Base-by-base conservation (phyloP, 495 filamentous ascomycete species). In the Tuber borchii region DNA sequence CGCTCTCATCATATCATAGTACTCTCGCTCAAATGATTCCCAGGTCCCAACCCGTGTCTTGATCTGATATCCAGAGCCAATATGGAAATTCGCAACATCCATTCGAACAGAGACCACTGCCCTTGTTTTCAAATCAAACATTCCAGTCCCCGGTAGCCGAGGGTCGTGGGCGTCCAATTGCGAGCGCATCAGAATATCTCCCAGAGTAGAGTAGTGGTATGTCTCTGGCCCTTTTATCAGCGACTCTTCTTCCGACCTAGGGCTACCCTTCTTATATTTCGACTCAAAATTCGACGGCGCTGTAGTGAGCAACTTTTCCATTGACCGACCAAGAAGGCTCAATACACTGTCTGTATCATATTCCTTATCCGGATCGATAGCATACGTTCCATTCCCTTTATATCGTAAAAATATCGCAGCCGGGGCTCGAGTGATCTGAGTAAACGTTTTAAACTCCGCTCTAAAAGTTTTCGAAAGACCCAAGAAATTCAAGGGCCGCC, bases 291-390 rank as follows among this genome's bases (percentile, higher is more conserved):
- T 89, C 1, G 92, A 89, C 69, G 89, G 93, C 22, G 90, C 86
- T 44, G 95, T 82, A 0, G 94, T 97, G n/a, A 99, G 88, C 22
- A 97, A 86, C 83, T 97, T 97, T 83, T 99, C 95, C 91, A 99
- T 93, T 0, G 94, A 97, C 75, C 94, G 93, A 10, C 95, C 95
- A 10, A 99, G 88, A 86, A 94, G 92, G 83, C 90, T 93, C 42
- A 98, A 86, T 56, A 99, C 89, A 75, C 93, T 98, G 39, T 92
- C 91, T 12, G 84, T 87, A 77, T 97, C 95, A 80, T 88, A 97
- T 83, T 97, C 89, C 85, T 98, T 99, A 84, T 98, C 95, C 0
- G 94, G 92, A 84, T 99, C 95, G 77, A 99, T 97, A n/a, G 96
- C 95, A 83, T 98, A 97, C 1, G 88, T 86, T 5, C 93, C 94